phyloP scores from a whole-genome alignment of 768 basidiomycete species.

The Cubamyces sp. region DNA sequence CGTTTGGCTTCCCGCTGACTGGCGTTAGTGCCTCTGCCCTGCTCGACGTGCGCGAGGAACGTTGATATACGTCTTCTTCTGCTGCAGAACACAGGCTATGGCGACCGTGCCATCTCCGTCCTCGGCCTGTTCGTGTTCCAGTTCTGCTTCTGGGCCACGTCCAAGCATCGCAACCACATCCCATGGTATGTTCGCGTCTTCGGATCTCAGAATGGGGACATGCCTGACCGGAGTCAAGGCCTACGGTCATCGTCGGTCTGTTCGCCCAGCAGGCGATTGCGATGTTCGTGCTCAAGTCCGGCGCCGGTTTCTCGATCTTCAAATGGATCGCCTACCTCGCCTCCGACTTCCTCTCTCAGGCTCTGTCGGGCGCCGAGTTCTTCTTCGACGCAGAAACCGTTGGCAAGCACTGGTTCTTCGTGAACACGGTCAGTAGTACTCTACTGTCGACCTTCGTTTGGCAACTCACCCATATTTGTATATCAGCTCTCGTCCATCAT shows the following conservation, averaged over 20 bases:
- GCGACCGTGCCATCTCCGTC: slow-evolving; percentile 81
- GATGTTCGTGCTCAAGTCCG: slow-evolving; percentile 85
- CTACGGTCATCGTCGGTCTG: slow-evolving; percentile 85
- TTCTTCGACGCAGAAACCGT: slow-evolving; percentile 77
- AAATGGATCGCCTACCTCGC: slow-evolving; percentile 81
- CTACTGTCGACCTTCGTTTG: slow-evolving; percentile 11
- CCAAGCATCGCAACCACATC: slow-evolving; percentile 62
- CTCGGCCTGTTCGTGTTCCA: slow-evolving; percentile 84
- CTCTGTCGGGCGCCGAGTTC: slow-evolving; percentile 72
- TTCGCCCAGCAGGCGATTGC: slow-evolving; percentile 86
- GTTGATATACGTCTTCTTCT: slow-evolving; percentile 21
- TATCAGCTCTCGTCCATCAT: slow-evolving; percentile 74
- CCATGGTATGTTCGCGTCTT: slow-evolving; percentile 61
- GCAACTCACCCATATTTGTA: neutral
- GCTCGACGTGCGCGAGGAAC: slow-evolving; percentile 5
- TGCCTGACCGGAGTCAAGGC: slow-evolving; percentile 47
- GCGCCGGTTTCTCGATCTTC: slow-evolving; percentile 84
- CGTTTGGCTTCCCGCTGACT: slow-evolving; percentile 75
- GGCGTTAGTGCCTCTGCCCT: slow-evolving; percentile 43
- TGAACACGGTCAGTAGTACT: slow-evolving; percentile 59
- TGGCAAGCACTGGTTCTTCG: slow-evolving; percentile 81
- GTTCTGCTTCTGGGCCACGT: slow-evolving; percentile 69
- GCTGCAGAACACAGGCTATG: slow-evolving; percentile 63
- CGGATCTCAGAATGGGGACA: neutral
- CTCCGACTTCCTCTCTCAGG: slow-evolving; percentile 75